Percentiles rank a stretch among this genome's conserved stretches.
phyloP scores from a whole-genome alignment of 2,329 filamentous ascomycete genomes.

The Penicillium sp. region DNA sequence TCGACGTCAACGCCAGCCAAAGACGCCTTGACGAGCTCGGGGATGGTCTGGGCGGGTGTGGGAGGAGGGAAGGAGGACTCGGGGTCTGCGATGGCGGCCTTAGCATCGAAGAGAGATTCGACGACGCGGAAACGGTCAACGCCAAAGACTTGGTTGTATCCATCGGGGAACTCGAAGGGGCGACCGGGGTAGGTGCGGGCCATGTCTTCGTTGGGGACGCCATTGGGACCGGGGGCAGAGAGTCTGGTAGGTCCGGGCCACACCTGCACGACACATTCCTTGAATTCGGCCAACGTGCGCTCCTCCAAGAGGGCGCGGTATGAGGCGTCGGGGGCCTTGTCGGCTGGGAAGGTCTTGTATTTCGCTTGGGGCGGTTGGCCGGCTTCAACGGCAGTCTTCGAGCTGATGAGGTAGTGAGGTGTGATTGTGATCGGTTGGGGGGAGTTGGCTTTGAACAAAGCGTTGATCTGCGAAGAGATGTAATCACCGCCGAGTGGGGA shows the following conservation, averaged over 20 bases:
- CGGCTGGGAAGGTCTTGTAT: conserved; percentile 68
- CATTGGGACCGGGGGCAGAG: conserved; percentile 50
- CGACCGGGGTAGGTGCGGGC: conserved; percentile 73
- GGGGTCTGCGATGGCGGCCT: conserved; percentile 63
- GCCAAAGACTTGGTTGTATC: conserved; percentile 93
- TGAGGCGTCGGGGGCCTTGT: conserved; percentile 61
- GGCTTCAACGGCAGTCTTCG: conserved; percentile 86
- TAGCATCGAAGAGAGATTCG: conserved; percentile 89
- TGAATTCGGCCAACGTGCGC: conserved; percentile 90
- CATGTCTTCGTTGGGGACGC: conserved; percentile 70
- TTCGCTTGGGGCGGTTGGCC: conserved; percentile 75
- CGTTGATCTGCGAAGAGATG: conserved; percentile 83
- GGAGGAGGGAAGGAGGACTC: conserved; percentile 51
- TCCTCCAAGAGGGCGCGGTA: conserved; percentile 88
- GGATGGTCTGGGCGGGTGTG: conserved; percentile 76
- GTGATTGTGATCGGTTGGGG: conserved; percentile 72
- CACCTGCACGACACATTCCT: conserved; percentile 93
- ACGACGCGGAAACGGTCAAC: conserved; percentile 81
- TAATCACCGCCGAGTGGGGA: conserved; percentile 87
- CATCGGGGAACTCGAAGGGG: conserved; percentile 96
- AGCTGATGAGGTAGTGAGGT: conserved; percentile 84
- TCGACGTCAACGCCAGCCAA: conserved; percentile 85
- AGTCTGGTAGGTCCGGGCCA: conserved; percentile 81
- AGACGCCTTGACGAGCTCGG: conserved; percentile 75
- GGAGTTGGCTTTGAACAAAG: conserved; percentile 68